Conservation (phyloP, 345 rosid genomes). For the Mercurialis annua region DNA sequence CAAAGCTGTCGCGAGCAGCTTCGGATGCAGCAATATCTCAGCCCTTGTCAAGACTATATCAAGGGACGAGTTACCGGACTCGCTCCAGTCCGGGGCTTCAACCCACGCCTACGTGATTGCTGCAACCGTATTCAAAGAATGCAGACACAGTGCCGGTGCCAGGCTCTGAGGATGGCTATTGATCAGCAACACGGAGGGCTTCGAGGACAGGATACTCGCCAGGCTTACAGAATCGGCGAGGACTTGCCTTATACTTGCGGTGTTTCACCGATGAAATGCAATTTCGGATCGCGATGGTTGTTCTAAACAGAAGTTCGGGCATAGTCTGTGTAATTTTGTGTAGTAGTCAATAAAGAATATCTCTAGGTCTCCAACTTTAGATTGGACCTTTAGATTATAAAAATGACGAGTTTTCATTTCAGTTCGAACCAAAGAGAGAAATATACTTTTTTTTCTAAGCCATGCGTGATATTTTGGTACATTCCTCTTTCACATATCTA, state of each 20-base stretch:
- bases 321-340: no score
- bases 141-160: conserved; percentile 31
- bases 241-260: conserved; percentile 20
- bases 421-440: no score
- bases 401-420: no score
- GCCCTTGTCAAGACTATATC: conserved; percentile 33
- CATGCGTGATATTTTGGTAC: no score
- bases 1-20: conserved; percentile 9
- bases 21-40: conserved; percentile 31
- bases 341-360: no score
- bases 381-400: no score
- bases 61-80: not conserved
- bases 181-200: conserved; percentile 11
- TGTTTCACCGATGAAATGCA: conserved; percentile 13
- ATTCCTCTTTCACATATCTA: no score
- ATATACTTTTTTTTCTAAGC: no score
- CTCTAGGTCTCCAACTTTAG: no score
- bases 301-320: no score
- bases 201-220: not conserved
- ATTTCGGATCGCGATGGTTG: not conserved
- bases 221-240: conserved; percentile 2
- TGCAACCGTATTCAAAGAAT: conserved; percentile 28
- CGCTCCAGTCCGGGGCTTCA: not conserved
- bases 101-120: conserved; percentile 8
- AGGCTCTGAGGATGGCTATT: conserved; percentile 13